Evolutionary conservation across 208 protist species (phyloP).

Genomic region (Leptomonas seymouri): DNA sequence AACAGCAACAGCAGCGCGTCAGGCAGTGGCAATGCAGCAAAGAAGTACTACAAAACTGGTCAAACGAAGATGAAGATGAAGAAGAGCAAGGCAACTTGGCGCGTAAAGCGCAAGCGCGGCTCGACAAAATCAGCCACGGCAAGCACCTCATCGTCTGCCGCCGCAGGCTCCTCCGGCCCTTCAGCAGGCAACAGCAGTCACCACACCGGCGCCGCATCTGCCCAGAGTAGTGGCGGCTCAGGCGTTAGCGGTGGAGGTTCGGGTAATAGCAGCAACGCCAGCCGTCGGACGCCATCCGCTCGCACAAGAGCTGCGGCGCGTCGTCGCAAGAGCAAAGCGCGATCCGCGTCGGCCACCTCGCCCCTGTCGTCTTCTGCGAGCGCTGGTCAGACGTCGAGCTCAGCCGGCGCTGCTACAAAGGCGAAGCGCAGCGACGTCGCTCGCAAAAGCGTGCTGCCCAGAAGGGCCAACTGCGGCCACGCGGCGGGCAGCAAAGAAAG

Average conservation of each 20-base stretch:
- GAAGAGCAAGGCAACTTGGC: constrained; percentile 16
- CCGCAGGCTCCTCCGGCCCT: background rate
- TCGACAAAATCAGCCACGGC: background rate
- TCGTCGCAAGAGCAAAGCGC: constrained; percentile 20
- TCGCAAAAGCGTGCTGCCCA: background rate
- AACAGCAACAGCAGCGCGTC: background rate
- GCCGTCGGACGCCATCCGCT: background rate
- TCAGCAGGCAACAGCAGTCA: background rate
- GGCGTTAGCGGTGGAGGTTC: too few relatives aligned
- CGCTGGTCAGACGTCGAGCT: background rate
- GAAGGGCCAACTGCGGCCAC: background rate
- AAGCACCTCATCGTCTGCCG: background rate
- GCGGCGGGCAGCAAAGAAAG: background rate
- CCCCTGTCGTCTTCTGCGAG: background rate
- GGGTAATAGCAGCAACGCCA: background rate
- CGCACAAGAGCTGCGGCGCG: constrained; percentile 3
- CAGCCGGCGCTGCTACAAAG: background rate
- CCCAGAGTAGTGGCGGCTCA: background rate
- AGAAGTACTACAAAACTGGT: background rate
- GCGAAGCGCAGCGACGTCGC: background rate
- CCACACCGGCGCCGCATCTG: background rate
- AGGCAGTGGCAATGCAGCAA: background rate
- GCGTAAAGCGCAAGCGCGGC: constrained; percentile 26
- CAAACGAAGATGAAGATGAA: constrained; percentile 3
- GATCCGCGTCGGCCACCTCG: background rate